A percentile compares a stretch with the other conserved stretches of the same genome.
phyloP scores from a whole-genome alignment of 2,329 filamentous ascomycete species.

The Colletotrichum sp. region DNA sequence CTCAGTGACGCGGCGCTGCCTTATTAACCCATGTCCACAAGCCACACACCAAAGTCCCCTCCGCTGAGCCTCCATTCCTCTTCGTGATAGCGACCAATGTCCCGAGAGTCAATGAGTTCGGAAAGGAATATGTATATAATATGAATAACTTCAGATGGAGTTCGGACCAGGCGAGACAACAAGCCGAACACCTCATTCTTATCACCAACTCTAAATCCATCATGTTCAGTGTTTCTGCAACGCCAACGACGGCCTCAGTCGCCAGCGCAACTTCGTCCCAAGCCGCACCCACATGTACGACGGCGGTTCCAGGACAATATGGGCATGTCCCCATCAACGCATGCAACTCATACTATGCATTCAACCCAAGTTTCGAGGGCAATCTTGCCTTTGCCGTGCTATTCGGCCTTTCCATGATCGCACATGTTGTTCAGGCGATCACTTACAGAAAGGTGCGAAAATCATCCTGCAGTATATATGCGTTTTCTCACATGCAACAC shows the following conservation, averaged over 20 bases:
- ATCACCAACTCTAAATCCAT: not conserved
- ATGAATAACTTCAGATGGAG: not conserved
- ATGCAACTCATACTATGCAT: conserved; percentile 37
- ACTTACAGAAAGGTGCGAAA: conserved; percentile 32
- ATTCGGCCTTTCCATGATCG: conserved; percentile 31
- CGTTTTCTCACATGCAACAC: fast-evolving
- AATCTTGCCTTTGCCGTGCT: conserved; percentile 35
- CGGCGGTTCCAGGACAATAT: conserved; percentile 34
- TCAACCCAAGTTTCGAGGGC: conserved; percentile 35
- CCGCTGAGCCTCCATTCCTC: not conserved
- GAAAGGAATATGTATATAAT: not conserved
- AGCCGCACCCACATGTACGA: conserved; percentile 27
- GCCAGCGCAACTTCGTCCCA: not conserved
- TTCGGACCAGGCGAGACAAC: not conserved
- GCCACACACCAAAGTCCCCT: not conserved
- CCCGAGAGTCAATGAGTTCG: not conserved
- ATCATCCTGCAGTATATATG: fast-evolving
- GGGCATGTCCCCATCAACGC: conserved; percentile 34
- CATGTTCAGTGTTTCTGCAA: not conserved
- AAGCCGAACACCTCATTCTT: not conserved
- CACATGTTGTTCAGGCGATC: conserved; percentile 32
- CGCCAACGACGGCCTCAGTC: not conserved
- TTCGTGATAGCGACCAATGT: not conserved
- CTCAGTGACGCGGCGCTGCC: not conserved
- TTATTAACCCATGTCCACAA: not conserved